Base-by-base conservation (phyloP, 2,329 filamentous ascomycete species). In the Sphaceloma murrayae region DNA sequence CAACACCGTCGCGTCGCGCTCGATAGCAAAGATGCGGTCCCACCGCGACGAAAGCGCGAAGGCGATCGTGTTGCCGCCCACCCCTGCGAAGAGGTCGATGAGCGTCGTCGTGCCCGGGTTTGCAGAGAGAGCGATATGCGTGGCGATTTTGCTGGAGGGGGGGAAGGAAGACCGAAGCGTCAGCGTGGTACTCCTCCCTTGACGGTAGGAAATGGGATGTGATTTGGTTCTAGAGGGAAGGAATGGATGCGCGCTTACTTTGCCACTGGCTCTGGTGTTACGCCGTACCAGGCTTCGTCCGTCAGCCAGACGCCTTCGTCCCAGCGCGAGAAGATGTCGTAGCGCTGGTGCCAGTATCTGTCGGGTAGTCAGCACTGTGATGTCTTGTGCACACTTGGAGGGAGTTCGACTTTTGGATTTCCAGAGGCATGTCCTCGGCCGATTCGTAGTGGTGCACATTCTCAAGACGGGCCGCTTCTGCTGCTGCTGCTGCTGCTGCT, bases 391-490 rank as follows among this genome's bases (percentile, higher is more conserved):
- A n/a, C n/a, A n/a, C n/a, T n/a, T n/a, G n/a, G n/a, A n/a, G n/a
- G n/a, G n/a, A n/a, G n/a, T n/a, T n/a, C n/a, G n/a, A 91, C 85
- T 94, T 95, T 61, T 85, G 81, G 46, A 94, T 77, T 54, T 93
- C 78, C 68, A 74, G 78, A 0, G 87, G 86, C 6, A 95, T 84
- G 50, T 94, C 75, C 21, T 74, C 66, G 8, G 76, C 65, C 21
- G 71, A 62, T 30, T 75, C 67, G 66, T 94, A 96, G 63, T 94
- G 86, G 54, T 84, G 77, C 53, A 82, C 84, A 24, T 77, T 66
- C 48, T 74, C 72, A 1, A 76, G 80, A 79, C 64, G 38, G 70
- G 53, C 52, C 13, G 58, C 56, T n/a, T 56, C 54, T 7, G 13
- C 10, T 33, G 21, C 33, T 30, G 38, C 24, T 40, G n/a, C n/a